phyloP scores from a whole-genome alignment of 164 flowering plant genomes.

The Tetracentron sinense region DNA sequence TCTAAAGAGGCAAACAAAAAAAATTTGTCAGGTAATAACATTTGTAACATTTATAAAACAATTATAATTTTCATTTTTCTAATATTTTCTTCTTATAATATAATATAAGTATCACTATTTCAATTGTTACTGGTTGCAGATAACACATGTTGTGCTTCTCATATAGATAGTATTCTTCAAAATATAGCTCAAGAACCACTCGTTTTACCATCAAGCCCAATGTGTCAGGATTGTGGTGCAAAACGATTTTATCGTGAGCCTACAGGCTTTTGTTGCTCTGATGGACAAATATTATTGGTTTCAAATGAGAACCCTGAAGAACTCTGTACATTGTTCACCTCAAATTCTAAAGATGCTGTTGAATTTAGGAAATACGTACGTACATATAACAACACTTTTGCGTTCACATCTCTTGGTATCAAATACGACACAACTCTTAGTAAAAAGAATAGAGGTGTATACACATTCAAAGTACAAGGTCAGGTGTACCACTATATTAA shows the following conservation, averaged over 20 bases:
- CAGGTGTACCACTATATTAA: conserved; percentile 5
- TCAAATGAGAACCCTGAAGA: neutral
- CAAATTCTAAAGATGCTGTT: neutral
- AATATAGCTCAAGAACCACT: too few relatives aligned
- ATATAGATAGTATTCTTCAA: too few relatives aligned
- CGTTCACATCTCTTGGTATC: conserved; percentile 2
- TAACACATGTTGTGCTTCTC: too few relatives aligned
- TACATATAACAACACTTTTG: conserved; percentile 4
- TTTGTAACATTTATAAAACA: too few relatives aligned
- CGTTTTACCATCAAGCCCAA: too few relatives aligned
- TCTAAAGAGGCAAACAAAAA: too few relatives aligned
- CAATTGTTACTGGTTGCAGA: too few relatives aligned
- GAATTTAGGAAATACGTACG: neutral
- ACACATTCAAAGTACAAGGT: conserved; percentile 6
- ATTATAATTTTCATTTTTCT: too few relatives aligned
- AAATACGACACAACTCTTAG: neutral
- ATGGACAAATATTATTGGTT: neutral
- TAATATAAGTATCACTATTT: too few relatives aligned
- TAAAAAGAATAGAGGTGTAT: neutral
- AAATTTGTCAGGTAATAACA: too few relatives aligned
- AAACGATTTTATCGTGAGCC: neutral
- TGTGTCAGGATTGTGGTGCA: neutral
- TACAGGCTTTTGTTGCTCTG: neutral
- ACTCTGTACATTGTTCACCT: neutral
- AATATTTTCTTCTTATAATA: too few relatives aligned